Evolutionary conservation across 2,329 filamentous ascomycete species (phyloP).

Genomic region (Apiospora saccharicola): DNA sequence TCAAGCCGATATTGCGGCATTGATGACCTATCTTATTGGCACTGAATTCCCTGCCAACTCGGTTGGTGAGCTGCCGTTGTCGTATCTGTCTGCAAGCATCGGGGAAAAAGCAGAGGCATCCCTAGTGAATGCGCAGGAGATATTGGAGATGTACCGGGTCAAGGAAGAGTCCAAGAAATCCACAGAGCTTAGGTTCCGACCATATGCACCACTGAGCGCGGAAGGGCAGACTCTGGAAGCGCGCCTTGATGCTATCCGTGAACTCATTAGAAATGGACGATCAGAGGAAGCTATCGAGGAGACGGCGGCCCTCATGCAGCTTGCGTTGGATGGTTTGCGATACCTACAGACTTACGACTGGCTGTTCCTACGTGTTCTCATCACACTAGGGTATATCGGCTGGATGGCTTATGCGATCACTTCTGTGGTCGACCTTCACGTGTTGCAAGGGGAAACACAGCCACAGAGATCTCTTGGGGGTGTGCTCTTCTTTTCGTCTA

Average conservation of each 20-base stretch:
- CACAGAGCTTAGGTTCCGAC: conserved; percentile 77
- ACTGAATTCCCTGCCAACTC: conserved; percentile 94
- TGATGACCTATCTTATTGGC: conserved; percentile 93
- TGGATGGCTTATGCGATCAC: conserved; percentile 95
- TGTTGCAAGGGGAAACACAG: conserved; percentile 74
- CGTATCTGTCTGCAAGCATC: conserved; percentile 76
- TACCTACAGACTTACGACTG: conserved; percentile 99
- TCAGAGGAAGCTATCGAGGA: conserved; percentile 82
- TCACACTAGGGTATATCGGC: conserved; percentile 90
- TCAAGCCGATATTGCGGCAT: conserved; percentile 91
- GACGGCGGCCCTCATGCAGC: conserved; percentile 77
- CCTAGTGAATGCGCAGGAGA: conserved; percentile 82
- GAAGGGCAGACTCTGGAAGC: conserved; percentile 67
- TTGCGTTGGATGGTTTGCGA: conserved; percentile 81
- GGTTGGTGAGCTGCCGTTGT: conserved; percentile 88
- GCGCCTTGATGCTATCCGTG: conserved; percentile 72
- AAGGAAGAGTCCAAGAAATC: conserved; percentile 87
- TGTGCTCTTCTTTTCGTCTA: conserved; percentile 74
- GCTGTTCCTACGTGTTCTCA: conserved; percentile 89
- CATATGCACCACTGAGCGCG: conserved; percentile 72
- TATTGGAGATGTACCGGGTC: conserved; percentile 94
- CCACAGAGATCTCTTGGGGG: conserved; percentile 68
- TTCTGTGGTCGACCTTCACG: conserved; percentile 86
- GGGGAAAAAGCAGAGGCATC: conserved; percentile 85
- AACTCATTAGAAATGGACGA: conserved; percentile 69